phyloP scores from a whole-genome alignment of 2,329 filamentous ascomycete species.

The Trichoderma brevicompactum region DNA sequence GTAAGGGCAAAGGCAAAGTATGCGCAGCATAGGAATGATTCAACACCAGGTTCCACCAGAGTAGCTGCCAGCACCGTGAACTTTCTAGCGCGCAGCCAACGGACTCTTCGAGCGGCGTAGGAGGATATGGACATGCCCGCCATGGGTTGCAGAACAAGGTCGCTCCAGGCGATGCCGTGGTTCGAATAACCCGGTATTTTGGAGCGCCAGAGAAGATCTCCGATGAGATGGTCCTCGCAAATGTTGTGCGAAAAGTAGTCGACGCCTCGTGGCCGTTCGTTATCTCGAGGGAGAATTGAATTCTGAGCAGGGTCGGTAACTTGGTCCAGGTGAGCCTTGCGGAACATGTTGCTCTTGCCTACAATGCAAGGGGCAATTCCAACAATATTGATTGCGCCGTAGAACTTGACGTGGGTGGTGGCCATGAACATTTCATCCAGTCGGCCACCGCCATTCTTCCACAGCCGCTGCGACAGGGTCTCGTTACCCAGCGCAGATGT shows the following conservation, averaged over 20 bases:
- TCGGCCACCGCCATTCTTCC: slow-evolving; percentile 69
- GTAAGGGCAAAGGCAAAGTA: slow-evolving; percentile 82
- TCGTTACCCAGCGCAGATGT: slow-evolving; percentile 38
- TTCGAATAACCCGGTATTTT: slow-evolving; percentile 68
- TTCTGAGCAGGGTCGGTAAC: slow-evolving; percentile 61
- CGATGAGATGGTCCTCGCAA: slow-evolving; percentile 96
- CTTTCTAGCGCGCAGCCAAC: slow-evolving; percentile 93
- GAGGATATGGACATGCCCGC: slow-evolving; percentile 75
- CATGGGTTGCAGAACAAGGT: slow-evolving; percentile 89
- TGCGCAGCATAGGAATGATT: slow-evolving; percentile 80
- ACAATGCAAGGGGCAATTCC: slow-evolving; percentile 89
- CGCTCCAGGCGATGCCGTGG: slow-evolving; percentile 82
- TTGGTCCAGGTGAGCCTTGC: slow-evolving; percentile 82
- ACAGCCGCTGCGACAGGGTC: slow-evolving; percentile 36
- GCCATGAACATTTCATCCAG: slow-evolving; percentile 95
- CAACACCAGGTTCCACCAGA: slow-evolving; percentile 88
- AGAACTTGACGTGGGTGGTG: slow-evolving; percentile 94
- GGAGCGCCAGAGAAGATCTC: slow-evolving; percentile 86
- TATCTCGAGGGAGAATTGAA: slow-evolving; percentile 47
- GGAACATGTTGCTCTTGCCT: slow-evolving; percentile 98
- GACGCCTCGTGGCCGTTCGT: slow-evolving; percentile 65
- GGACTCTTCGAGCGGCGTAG: slow-evolving; percentile 79
- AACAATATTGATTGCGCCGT: slow-evolving; percentile 94
- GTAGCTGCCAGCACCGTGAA: slow-evolving; percentile 91
- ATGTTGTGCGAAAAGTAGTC: slow-evolving; percentile 96